phyloP scores from a whole-genome alignment of 352 stramenopile genomes.

The Blastocystis sp. region DNA sequence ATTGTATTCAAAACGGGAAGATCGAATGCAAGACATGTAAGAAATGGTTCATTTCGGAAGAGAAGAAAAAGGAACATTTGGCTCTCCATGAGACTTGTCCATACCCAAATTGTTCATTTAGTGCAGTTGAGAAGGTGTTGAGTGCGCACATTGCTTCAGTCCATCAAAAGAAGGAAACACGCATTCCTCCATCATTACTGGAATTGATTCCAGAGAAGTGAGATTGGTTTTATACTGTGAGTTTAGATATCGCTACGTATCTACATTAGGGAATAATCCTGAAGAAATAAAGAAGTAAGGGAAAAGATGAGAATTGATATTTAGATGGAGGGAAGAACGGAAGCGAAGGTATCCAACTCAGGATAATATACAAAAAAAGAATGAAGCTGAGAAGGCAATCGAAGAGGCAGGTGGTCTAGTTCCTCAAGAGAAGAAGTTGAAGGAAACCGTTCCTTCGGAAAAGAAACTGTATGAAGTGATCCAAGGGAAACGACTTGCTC shows the following conservation, averaged over 20 bases:
- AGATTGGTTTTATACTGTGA: neutral
- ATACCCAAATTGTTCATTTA: constrained; percentile 52
- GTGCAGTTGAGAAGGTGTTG: constrained; percentile 46
- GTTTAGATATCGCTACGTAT: constrained; percentile 41
- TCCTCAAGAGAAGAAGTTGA: neutral
- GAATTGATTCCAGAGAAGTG: constrained; percentile 63
- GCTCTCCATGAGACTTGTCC: constrained; percentile 34
- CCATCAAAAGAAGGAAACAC: constrained; percentile 21
- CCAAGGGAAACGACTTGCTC: neutral
- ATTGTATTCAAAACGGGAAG: neutral
- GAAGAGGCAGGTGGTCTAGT: constrained; percentile 11
- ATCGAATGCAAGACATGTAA: constrained; percentile 60
- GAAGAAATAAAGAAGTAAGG: constrained; percentile 54
- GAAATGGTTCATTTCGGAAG: constrained; percentile 60
- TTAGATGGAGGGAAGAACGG: constrained; percentile 60
- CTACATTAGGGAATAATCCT: constrained; percentile 44
- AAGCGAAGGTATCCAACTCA: constrained; percentile 41
- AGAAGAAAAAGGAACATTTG: constrained; percentile 55
- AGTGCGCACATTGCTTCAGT: constrained; percentile 30
- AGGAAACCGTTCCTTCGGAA: neutral
- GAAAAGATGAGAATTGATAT: neutral
- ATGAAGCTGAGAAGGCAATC: neutral
- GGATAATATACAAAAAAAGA: constrained; percentile 12
- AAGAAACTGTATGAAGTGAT: neutral
- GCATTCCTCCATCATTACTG: constrained; percentile 40